Conservation (phyloP, 2,329 filamentous ascomycete species). For the Geoglossum cookeanum region DNA sequence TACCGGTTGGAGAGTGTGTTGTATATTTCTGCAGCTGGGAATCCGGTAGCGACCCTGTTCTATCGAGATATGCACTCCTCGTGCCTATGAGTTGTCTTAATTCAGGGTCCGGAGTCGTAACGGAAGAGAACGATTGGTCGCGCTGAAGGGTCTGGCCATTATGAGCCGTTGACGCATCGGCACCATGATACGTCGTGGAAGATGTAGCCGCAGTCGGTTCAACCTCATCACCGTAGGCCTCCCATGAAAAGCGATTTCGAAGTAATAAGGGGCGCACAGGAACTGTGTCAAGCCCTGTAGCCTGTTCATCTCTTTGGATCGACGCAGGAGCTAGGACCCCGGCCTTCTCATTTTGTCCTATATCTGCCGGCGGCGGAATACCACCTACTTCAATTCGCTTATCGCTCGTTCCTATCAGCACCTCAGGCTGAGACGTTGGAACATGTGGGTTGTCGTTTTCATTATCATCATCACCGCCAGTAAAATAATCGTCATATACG, state of each 20-base stretch:
- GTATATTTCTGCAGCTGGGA: background rate
- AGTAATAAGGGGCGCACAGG: background rate
- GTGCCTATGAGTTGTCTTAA: background rate
- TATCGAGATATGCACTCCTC: background rate
- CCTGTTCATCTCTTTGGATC: background rate
- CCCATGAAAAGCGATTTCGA: background rate
- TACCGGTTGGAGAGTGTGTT: background rate
- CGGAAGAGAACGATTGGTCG: background rate
- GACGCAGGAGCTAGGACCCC: background rate
- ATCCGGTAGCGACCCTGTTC: background rate
- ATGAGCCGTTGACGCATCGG: background rate
- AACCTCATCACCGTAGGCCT: conserved; percentile 27
- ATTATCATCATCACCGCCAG: background rate
- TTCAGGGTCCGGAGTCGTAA: background rate
- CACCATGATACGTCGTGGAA: conserved; percentile 16
- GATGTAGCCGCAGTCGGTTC: conserved; percentile 7
- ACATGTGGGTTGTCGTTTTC: background rate
- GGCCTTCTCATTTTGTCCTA: background rate
- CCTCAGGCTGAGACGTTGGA: background rate
- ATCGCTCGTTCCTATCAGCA: background rate
- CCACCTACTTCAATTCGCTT: background rate
- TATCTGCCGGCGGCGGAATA: background rate
- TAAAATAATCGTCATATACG: conserved; percentile 47
- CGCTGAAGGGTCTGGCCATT: background rate
- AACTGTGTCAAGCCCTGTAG: background rate